phyloP scores from a whole-genome alignment of 768 basidiomycete genomes.

The Auriscalpium orientale region DNA sequence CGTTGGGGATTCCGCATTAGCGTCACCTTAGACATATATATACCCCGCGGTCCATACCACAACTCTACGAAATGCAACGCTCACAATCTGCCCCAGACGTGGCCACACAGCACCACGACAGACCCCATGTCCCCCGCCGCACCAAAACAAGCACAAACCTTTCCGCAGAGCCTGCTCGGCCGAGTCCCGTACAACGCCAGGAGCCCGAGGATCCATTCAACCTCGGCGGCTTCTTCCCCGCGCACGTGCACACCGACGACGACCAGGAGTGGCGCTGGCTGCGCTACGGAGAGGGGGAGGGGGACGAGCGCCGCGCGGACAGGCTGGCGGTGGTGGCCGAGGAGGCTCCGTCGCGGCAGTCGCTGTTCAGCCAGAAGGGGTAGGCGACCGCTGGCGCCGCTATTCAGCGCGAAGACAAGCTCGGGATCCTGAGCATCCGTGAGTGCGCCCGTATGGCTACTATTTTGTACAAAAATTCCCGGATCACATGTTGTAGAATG shows the following conservation, averaged over 20 bases:
- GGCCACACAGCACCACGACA: not conserved
- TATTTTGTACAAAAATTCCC: too few relatives aligned
- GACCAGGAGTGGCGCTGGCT: conserved; percentile 38
- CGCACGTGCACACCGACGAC: conserved; percentile 18
- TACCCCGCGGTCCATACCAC: conserved; percentile 2
- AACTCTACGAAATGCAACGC: conserved; percentile 16
- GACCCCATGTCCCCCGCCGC: conserved; percentile 5
- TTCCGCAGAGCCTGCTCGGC: conserved; percentile 7
- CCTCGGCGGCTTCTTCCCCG: conserved; percentile 42
- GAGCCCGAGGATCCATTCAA: conserved; percentile 40
- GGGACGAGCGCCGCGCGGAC: conserved; percentile 14
- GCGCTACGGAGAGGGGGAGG: conserved; percentile 23
- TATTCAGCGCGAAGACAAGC: conserved; percentile 40
- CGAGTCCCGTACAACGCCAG: conserved; percentile 15
- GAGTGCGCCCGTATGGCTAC: too few relatives aligned
- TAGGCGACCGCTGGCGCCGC: conserved; percentile 29
- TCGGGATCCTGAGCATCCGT: conserved; percentile 41
- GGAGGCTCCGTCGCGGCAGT: conserved; percentile 18
- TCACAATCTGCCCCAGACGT: conserved; percentile 25
- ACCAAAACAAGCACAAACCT: conserved; percentile 14
- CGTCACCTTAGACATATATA: not conserved
- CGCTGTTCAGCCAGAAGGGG: conserved; percentile 24
- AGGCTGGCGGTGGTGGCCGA: conserved; percentile 14
- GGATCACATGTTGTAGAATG: too few relatives aligned
- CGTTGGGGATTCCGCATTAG: too few relatives aligned